Evolutionary conservation across 163 green algal species (phyloP), one percentile per base, ranked within the genome.

Genomic region (Coccomyxa subellipsoidea): DNA sequence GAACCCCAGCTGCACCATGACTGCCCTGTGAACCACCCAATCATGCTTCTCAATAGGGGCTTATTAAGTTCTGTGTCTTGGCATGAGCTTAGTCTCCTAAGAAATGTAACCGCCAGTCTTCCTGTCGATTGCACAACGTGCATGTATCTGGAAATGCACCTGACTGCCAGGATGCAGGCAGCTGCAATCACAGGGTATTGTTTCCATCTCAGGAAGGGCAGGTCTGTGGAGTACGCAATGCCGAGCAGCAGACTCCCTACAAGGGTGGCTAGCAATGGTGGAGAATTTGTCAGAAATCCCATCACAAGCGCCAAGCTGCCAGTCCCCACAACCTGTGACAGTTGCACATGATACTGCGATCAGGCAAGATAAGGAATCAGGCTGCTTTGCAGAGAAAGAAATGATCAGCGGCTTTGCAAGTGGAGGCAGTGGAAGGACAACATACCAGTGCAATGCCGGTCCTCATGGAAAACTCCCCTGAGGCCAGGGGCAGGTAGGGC

Each of bases 141-240:
- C 73, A 79, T 54, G 35, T n/a, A 79, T 79, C 0, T 40, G 25
- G n/a, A 59, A 12, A 18, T 18, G 8, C 54, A 91, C 88, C 88
- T 84, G 35, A 99, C 94, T 18, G 90, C 88, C 31, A 99, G 85
- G 77, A 99, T 98, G 90, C 95, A 99, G 4, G 78, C 83, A 0
- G 96, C 95, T 5, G 96, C 96, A 25, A 96, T 84, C 38, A 97
- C 76, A 0, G 96, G 95, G n/a, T 90, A 93, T 8, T 91, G 87
- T 90, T 99, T 99, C 96, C 96, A 99, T 18, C 95, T 85, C 86
- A 99, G 92, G 38, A 96, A 92, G 0, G 94, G 94, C 21, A 97
- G 80, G 69, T 99, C 94, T 0, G 81, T 90, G 0, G 93, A 97
- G 85, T 98, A 98, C 0, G 93, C 79, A 0, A 98, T 85, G 31